phyloP scores from a whole-genome alignment of 202 grass and related monocot species.

The Brachypodium distachyon region DNA sequence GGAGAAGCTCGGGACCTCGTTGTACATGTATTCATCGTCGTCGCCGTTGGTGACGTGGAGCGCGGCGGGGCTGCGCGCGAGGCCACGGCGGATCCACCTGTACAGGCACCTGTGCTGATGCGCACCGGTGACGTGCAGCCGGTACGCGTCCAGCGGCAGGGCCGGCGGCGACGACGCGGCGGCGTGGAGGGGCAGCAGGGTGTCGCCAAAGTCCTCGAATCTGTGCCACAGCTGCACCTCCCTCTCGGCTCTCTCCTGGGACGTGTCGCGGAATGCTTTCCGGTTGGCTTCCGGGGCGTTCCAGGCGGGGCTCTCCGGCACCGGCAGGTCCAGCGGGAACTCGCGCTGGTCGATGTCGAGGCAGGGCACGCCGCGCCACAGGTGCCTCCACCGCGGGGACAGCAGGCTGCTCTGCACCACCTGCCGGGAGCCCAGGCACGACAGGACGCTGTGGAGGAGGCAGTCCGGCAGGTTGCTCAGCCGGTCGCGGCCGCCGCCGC shows the following conservation, averaged over 20 bases:
- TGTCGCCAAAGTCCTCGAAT: neutral
- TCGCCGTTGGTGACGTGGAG: neutral
- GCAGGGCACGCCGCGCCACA: neutral
- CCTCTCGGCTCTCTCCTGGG: neutral
- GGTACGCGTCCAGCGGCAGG: neutral
- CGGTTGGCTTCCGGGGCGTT: neutral
- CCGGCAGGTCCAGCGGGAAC: neutral
- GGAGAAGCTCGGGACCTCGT: neutral
- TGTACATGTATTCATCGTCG: no score
- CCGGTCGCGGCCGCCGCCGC: neutral
- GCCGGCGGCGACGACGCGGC: no score
- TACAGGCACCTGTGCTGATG: neutral
- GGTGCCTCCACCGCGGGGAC: neutral
- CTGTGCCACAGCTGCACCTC: neutral
- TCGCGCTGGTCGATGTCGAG: neutral
- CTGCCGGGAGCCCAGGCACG: neutral
- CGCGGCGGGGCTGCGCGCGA: neutral
- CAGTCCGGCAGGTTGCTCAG: neutral
- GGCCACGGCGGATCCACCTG: slow-evolving; percentile 4
- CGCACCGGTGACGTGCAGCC: neutral
- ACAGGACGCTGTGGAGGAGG: neutral
- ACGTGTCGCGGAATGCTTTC: neutral
- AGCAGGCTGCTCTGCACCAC: neutral
- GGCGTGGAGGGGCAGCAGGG: neutral
- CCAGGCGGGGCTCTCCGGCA: neutral